Base-by-base conservation (phyloP, 2,329 filamentous ascomycete genomes). In the Claviceps sp. region DNA sequence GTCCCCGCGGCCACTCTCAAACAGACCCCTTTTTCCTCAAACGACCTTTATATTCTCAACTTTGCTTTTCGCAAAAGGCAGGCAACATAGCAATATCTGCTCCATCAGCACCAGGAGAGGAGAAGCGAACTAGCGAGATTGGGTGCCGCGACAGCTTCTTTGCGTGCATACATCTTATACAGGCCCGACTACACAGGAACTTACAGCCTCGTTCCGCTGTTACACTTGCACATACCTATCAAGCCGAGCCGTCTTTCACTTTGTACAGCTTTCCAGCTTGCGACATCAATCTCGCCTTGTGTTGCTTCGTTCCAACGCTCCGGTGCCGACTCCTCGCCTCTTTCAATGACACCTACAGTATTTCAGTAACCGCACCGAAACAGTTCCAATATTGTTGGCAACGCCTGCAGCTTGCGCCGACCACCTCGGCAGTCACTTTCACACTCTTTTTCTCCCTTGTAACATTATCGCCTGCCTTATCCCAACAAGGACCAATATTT, bases 331-430 rank as follows among this genome's bases (percentile, higher is more conserved):
- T 54, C 55, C 58, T 63, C 62, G 60, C 58, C 60, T 64, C 58
- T 58, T 62, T 57, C 58, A 52, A 56, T 55, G 57, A 61, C 55
- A 60, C 58, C 59, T 55, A 52, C 58, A 55, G 55, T 55, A 53
- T 55, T 55, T 58, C 56, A 58, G 56, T 61, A 58, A 56, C 57
- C 55, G 55, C 56, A 56, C 59, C 63, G 60, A 65, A 61, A 63
- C 62, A 62, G 50, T 53, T 54, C 56, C 60, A 61, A 63, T 59
- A 62, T 58, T 63, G 65, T 64, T 67, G 66, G 67, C 60, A 60
- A 64, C 60, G 57, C 62, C 64, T 61, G 60, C 59, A 62, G 57
- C 54, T 58, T 55, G 54, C 8, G 56, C 55, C 61, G 48, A 63
- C 60, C 61, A 45, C 61, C 62, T 63, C 59, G 63, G 64, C 63